Conservation (phyloP, 148 eudicot species). For the Vaccinium myrtillus region DNA sequence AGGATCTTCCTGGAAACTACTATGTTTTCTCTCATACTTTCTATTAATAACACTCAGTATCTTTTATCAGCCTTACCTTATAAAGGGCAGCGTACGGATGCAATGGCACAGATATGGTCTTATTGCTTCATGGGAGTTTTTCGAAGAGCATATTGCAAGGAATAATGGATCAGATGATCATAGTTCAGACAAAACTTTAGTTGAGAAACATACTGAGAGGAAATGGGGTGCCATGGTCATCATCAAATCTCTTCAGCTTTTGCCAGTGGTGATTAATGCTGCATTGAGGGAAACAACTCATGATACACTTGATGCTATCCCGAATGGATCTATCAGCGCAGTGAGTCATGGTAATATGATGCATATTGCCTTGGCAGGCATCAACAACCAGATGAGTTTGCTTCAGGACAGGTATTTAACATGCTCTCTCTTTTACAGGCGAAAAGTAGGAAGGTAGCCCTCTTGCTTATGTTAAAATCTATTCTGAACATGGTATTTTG, state of each 20-base stretch:
- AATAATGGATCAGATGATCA: constrained; percentile 36
- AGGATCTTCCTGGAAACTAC: neutral
- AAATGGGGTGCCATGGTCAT: constrained; percentile 99
- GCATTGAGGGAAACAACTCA: constrained; percentile 76
- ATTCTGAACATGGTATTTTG: neutral
- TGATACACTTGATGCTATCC: constrained; percentile 26
- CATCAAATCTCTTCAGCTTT: constrained; percentile 80
- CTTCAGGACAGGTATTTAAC: constrained; percentile 88
- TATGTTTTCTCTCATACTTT: neutral
- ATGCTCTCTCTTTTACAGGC: neutral
- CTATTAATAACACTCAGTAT: constrained; percentile 2
- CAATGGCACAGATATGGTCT: constrained; percentile 98
- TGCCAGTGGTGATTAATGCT: constrained; percentile 67
- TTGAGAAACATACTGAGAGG: constrained; percentile 66
- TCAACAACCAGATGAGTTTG: constrained; percentile 92
- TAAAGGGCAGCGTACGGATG: constrained; percentile 96
- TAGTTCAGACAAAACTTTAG: constrained; percentile 31
- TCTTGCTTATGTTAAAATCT: neutral
- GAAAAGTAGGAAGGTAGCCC: neutral
- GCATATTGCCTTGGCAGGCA: constrained; percentile 88
- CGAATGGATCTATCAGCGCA: constrained; percentile 38
- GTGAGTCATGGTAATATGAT: constrained; percentile 72
- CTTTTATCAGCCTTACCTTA: constrained; percentile 80
- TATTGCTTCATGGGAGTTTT: constrained; percentile 93
- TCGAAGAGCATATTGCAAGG: constrained; percentile 75